A percentile compares a stretch with the other conserved stretches of the same genome.
phyloP scores from a whole-genome alignment of 2,329 filamentous ascomycete genomes.

The Polychaeton citri region DNA sequence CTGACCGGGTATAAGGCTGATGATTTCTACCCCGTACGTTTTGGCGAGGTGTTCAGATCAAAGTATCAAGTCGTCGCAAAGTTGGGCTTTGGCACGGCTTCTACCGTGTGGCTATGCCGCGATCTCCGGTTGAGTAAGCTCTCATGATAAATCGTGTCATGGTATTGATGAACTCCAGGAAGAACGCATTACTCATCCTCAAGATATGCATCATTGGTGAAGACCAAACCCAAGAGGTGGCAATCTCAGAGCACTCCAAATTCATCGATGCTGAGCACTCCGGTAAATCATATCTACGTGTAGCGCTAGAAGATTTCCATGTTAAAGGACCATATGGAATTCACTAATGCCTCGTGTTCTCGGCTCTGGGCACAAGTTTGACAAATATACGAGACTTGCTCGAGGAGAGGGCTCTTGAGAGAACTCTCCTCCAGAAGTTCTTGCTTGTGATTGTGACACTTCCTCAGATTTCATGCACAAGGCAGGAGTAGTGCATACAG shows the following conservation, averaged over 20 bases:
- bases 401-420: conserved; percentile 11
- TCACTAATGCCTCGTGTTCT: conserved; percentile 12
- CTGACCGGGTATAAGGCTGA: conserved; percentile 7
- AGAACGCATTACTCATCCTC: conserved; percentile 4
- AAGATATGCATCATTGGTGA: conserved; percentile 7
- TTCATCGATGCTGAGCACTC: conserved; percentile 7
- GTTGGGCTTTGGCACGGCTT: conserved; percentile 25
- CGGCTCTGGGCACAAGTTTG: conserved; percentile 8
- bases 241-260: conserved; percentile 8
- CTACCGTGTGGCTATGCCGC: conserved; percentile 28
- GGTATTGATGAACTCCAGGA: neutral
- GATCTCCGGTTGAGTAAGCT: conserved; percentile 10
- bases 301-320: conserved; percentile 6
- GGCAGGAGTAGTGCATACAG: neutral
- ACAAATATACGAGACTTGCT: conserved; percentile 13
- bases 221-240: conserved; percentile 6
- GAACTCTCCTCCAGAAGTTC: conserved; percentile 12
- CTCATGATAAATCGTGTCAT: neutral
- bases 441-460: conserved; percentile 7
- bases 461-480: neutral
- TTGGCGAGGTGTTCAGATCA: conserved; percentile 18
- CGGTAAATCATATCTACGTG: conserved; percentile 5
- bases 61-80: conserved; percentile 28
- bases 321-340: conserved; percentile 8
- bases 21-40: conserved; percentile 22